These are phyloP conservation scores for Trichophyton benhamiae DNA, from an alignment of 2,329 filamentous ascomycete species.

Conservation along the genomic window DNA sequence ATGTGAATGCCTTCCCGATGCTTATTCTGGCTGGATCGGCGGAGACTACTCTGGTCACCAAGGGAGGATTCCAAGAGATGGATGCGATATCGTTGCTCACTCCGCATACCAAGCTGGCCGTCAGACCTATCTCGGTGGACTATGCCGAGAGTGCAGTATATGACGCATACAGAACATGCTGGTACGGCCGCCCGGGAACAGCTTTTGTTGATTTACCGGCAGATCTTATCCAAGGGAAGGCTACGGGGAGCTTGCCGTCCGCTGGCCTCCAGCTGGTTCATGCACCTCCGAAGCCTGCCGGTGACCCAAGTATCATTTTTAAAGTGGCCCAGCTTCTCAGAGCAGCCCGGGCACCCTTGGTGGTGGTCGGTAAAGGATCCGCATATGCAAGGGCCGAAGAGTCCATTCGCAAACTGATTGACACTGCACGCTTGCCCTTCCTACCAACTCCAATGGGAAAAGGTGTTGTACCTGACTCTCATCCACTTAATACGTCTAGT, in stretches of 20 bases:
- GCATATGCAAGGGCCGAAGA: slow-evolving; percentile 42
- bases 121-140: slow-evolving; percentile 36
- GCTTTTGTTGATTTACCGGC: slow-evolving; percentile 45
- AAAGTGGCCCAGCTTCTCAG: slow-evolving; percentile 36
- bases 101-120: slow-evolving; percentile 42
- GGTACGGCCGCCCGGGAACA: slow-evolving; percentile 43
- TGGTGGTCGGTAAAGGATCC: slow-evolving; percentile 46
- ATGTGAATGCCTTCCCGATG: slow-evolving; percentile 44
- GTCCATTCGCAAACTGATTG: slow-evolving; percentile 35
- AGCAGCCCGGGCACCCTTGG: slow-evolving; percentile 38
- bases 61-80: slow-evolving; percentile 47
- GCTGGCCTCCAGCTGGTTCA: slow-evolving; percentile 23
- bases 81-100: slow-evolving; percentile 43
- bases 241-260: slow-evolving; percentile 16
- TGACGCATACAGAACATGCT: slow-evolving; percentile 41
- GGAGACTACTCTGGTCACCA: slow-evolving; percentile 40
- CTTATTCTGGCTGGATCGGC: slow-evolving; percentile 44
- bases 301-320: slow-evolving; percentile 33
- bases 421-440: slow-evolving; percentile 41
- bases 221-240: slow-evolving; percentile 40
- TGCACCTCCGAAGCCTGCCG: slow-evolving; percentile 33
- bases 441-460: slow-evolving; percentile 49
- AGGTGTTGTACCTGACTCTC: slow-evolving; percentile 44
- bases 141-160: slow-evolving; percentile 37
- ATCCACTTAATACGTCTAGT: slow-evolving; percentile 41